Evolutionary conservation across 176 grass and related monocot genomes (phyloP).

Genomic region (Oryza glumipatula): DNA sequence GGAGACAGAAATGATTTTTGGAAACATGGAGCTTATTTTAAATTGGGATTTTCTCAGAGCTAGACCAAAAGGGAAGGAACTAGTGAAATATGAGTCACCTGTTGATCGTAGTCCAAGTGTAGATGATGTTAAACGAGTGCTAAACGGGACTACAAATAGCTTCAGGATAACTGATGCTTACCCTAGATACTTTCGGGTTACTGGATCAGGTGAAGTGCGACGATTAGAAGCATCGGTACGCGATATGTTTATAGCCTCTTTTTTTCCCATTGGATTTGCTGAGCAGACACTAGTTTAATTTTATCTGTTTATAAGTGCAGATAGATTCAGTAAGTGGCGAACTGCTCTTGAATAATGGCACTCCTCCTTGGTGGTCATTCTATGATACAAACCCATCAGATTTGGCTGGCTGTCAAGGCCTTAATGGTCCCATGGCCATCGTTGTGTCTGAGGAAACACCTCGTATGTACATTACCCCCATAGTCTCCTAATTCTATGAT

Average conservation of each 20-base stretch:
- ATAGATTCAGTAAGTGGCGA: constrained; percentile 76
- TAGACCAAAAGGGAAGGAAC: constrained; percentile 97
- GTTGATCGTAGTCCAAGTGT: constrained; percentile 58
- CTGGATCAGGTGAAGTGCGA: constrained; percentile 96
- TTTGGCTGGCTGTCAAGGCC: constrained; percentile 64
- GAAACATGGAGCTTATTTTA: constrained; percentile 72
- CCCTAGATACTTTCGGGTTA: constrained; percentile 89
- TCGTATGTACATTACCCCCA: constrained; percentile 53
- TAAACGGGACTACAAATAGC: constrained; percentile 67
- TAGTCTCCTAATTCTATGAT: constrained; percentile 21
- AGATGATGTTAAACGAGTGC: constrained; percentile 74
- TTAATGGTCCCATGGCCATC: constrained; percentile 87
- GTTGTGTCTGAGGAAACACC: constrained; percentile 98
- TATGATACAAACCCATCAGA: constrained; percentile 62
- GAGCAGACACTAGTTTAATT: constrained; percentile 20
- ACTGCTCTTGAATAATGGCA: constrained; percentile 71
- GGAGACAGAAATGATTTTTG: constrained; percentile 52
- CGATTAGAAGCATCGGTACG: constrained; percentile 75
- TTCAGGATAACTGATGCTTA: constrained; percentile 86
- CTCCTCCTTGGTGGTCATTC: constrained; percentile 92
- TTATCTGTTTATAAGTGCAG: constrained; percentile 47
- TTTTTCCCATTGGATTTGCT: constrained; percentile 21
- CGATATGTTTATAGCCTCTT: constrained; percentile 4
- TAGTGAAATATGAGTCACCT: constrained; percentile 78
- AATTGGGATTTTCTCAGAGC: constrained; percentile 92